phyloP scores from a whole-genome alignment of 2,329 filamentous ascomycete genomes.

The Aureobasidium sp. region DNA sequence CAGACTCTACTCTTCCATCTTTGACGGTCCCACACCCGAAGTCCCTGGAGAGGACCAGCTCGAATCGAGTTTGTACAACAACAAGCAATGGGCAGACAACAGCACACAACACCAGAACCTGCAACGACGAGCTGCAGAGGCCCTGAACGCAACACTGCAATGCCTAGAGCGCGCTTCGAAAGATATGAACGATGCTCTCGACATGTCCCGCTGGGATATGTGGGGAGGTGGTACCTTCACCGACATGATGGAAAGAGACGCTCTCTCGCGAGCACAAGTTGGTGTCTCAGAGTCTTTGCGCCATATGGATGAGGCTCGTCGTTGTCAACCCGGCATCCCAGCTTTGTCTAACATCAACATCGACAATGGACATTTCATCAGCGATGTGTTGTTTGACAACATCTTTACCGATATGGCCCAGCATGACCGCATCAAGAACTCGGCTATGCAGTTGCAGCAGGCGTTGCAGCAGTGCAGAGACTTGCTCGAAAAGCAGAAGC shows the following conservation, averaged over 20 bases:
- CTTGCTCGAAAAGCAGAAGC: constrained; percentile 1
- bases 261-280: constrained; percentile 41
- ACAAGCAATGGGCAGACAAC: constrained; percentile 11
- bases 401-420: constrained; percentile 24
- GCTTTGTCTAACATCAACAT: constrained; percentile 18
- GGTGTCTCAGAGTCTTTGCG: constrained; percentile 31
- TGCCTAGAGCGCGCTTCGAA: constrained; percentile 29
- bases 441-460: constrained; percentile 17
- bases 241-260: constrained; percentile 48
- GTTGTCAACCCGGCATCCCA: constrained; percentile 18
- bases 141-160: constrained; percentile 27
- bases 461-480: constrained; percentile 1
- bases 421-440: constrained; percentile 21
- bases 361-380: constrained; percentile 22
- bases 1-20: constrained; percentile 45
- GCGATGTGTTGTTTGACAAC: constrained; percentile 25
- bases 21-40: constrained; percentile 43
- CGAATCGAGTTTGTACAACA: constrained; percentile 24
- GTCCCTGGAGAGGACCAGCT: constrained; percentile 46
- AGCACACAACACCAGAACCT: constrained; percentile 31
- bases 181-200: constrained; percentile 36
- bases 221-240: constrained; percentile 41
- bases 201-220: constrained; percentile 38
- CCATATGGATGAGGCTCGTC: constrained; percentile 19
- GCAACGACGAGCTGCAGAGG: constrained; percentile 31